Evolutionary conservation across 257 asterid species (phyloP).

Genomic region (Salvia hispanica): DNA sequence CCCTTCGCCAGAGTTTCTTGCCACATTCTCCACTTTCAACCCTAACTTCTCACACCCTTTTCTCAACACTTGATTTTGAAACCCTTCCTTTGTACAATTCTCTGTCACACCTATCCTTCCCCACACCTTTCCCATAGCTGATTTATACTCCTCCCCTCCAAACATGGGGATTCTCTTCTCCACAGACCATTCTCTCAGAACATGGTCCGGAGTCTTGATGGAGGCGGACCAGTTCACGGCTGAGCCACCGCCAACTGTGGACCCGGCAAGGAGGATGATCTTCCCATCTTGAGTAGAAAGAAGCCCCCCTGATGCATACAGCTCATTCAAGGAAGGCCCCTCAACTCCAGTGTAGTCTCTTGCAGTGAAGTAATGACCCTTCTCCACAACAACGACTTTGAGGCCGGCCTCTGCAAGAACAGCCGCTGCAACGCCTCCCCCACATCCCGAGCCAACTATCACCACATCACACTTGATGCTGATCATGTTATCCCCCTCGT

Average conservation of each 20-base stretch:
- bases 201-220: slow-evolving; percentile 51
- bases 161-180: slow-evolving; percentile 44
- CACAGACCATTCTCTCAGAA: slow-evolving; percentile 56
- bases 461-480: slow-evolving; percentile 56
- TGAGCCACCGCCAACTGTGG: slow-evolving; percentile 69
- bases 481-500: slow-evolving; percentile 25
- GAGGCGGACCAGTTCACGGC: slow-evolving; percentile 66
- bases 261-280: slow-evolving; percentile 48
- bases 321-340: slow-evolving; percentile 54
- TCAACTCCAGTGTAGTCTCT: slow-evolving; percentile 59
- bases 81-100: slow-evolving; percentile 45
- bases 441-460: slow-evolving; percentile 70
- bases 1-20: slow-evolving; percentile 50
- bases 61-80: slow-evolving; percentile 51
- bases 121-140: slow-evolving; percentile 58
- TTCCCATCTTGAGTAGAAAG: slow-evolving; percentile 51
- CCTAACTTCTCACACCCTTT: slow-evolving; percentile 63
- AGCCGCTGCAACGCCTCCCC: slow-evolving; percentile 73
- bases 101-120: slow-evolving; percentile 58
- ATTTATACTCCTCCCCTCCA: slow-evolving; percentile 45
- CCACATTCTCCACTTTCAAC: slow-evolving; percentile 38
- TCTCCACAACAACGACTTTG: slow-evolving; percentile 62
- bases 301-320: slow-evolving; percentile 52
- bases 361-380: slow-evolving; percentile 54
- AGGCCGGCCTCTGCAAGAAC: slow-evolving; percentile 56